These are phyloP conservation scores for Lippia alba DNA, from an alignment of 305 asterid genomes.

Conservation along the genomic window DNA sequence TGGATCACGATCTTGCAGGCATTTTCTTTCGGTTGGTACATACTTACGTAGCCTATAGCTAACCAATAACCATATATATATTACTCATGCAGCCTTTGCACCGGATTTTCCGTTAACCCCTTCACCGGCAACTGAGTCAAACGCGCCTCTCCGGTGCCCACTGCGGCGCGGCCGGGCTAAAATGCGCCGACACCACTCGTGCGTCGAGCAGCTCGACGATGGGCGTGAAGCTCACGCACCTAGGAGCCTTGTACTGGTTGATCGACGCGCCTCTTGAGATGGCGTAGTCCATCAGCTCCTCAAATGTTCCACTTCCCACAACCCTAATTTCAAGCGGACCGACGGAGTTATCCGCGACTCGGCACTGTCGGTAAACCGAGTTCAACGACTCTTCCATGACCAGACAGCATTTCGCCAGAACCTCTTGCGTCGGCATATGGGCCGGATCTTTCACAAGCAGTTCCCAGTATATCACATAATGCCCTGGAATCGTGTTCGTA, in stretches of 20 bases:
- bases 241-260: constrained; percentile 82
- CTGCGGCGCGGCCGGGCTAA: constrained; percentile 63
- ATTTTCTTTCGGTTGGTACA: constrained; percentile 20
- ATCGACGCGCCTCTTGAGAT: constrained; percentile 82
- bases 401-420: constrained; percentile 56
- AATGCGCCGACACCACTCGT: constrained; percentile 62
- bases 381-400: constrained; percentile 72
- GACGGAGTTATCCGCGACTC: constrained; percentile 72
- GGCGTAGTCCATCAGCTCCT: constrained; percentile 79
- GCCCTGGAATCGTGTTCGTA: constrained; percentile 65
- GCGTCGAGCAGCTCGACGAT: constrained; percentile 70
- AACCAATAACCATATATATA: too few species aligned
- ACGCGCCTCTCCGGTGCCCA: constrained; percentile 66
- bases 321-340: constrained; percentile 77
- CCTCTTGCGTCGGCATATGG: constrained; percentile 38
- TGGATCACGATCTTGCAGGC: constrained; percentile 34
- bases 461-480: constrained; percentile 79
- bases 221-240: constrained; percentile 76
- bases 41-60: constrained; percentile 16
- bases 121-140: constrained; percentile 28
- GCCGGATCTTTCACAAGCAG: constrained; percentile 46
- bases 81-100: constrained; percentile 7
- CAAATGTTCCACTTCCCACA: constrained; percentile 69
- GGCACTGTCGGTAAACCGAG: constrained; percentile 75
- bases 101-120: not conserved